A percentile compares a stretch with the other conserved stretches of the same genome.
Evolutionary conservation across 1,139 yeast genomes (phyloP).

Genomic region (Candida sp.): DNA sequence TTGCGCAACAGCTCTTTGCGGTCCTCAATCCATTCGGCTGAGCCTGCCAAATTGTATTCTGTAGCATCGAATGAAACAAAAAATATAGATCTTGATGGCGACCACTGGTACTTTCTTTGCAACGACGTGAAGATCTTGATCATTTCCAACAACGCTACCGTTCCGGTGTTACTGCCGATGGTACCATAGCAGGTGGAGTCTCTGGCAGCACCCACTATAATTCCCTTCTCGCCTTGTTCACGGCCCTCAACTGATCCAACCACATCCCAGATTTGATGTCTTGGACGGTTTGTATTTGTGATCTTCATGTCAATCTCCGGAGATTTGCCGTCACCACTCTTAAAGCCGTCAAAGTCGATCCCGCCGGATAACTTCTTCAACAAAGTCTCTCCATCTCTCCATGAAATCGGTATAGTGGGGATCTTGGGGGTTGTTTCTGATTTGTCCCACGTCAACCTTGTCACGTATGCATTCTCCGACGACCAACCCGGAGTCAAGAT

Average conservation of each 20-base stretch:
- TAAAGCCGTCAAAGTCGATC: constrained; percentile 29
- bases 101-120: constrained; percentile 73
- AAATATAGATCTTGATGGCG: constrained; percentile 80
- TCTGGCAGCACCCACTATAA: constrained; percentile 84
- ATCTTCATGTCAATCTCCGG: constrained; percentile 40
- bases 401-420: constrained; percentile 79
- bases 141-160: constrained; percentile 72
- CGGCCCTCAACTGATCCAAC: constrained; percentile 79
- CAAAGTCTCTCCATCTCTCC: constrained; percentile 64
- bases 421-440: constrained; percentile 67
- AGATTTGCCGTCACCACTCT: constrained; percentile 36
- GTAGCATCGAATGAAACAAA: constrained; percentile 90
- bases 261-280: constrained; percentile 80
- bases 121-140: constrained; percentile 73
- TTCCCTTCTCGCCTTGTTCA: constrained; percentile 77
- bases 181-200: constrained; percentile 85
- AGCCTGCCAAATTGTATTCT: constrained; percentile 83
- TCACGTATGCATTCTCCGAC: constrained; percentile 42
- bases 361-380: constrained; percentile 57
- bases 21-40: constrained; percentile 77
- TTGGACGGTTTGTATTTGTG: constrained; percentile 53
- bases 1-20: constrained; percentile 55
- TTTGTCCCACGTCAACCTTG: constrained; percentile 45
- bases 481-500: constrained; percentile 82
- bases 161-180: constrained; percentile 74